A percentile compares a stretch with the other conserved stretches of the same genome.
These are phyloP conservation scores for Vitis hybrid DNA, from an alignment of 177 flowering plant species.

Conservation along the genomic window DNA sequence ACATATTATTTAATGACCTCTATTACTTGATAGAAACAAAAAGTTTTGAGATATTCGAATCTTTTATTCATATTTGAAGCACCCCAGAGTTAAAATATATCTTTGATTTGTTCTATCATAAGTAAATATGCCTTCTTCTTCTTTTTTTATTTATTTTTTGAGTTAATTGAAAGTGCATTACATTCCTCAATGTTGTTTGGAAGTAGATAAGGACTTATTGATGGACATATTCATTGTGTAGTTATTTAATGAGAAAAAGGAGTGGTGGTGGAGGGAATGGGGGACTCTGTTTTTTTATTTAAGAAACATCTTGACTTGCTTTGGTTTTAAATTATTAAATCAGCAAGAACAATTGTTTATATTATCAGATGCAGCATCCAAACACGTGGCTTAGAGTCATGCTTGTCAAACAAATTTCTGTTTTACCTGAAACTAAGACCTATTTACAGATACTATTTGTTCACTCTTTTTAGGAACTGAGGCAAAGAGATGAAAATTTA, in stretches of 20 bases:
- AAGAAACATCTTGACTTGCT: neutral
- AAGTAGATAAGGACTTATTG: no score
- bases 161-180: no score
- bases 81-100: no score
- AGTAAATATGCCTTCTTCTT: no score
- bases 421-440: neutral
- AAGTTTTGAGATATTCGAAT: neutral
- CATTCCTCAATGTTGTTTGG: no score
- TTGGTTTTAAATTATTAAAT: neutral
- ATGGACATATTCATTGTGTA: no score
- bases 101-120: no score
- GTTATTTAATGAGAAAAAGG: neutral
- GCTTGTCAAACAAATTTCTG: neutral
- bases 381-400: no score
- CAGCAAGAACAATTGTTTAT: neutral
- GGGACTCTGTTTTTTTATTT: no score
- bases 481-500: slow-evolving; percentile 59
- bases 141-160: no score
- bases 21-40: neutral
- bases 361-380: neutral
- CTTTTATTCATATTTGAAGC: neutral
- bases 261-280: no score
- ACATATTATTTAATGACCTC: neutral
- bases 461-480: slow-evolving; percentile 48
- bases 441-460: neutral